Percentiles rank a stretch among this genome's conserved stretches.
These are phyloP conservation scores for Serendipita sp. DNA, from an alignment of 768 basidiomycete species.

Conservation along the genomic window DNA sequence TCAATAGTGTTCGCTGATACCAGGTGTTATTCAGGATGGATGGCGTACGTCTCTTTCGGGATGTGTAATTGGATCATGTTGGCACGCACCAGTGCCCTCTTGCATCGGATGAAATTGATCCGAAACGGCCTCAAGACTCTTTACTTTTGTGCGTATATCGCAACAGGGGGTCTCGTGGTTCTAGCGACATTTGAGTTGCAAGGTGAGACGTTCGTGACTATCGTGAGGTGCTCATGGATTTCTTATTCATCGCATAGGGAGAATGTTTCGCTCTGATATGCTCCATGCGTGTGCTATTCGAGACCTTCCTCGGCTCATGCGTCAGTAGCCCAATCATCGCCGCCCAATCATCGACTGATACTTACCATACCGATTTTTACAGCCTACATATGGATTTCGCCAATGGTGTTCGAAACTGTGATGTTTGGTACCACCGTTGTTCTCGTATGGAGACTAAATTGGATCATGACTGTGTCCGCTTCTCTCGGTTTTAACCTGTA, in stretches of 20 bases:
- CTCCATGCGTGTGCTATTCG: neutral
- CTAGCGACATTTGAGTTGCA: neutral
- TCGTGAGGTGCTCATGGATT: too few relatives aligned
- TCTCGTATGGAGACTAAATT: neutral
- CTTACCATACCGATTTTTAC: too few relatives aligned
- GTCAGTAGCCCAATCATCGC: neutral
- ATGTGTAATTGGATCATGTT: constrained; percentile 3
- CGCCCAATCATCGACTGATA: too few relatives aligned
- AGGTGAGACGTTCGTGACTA: neutral
- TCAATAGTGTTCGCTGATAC: neutral
- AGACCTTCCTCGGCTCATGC: neutral
- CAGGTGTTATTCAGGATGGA: neutral
- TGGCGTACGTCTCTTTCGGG: neutral
- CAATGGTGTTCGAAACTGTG: neutral
- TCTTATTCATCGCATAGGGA: too few relatives aligned
- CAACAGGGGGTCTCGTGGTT: neutral
- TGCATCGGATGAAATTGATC: neutral
- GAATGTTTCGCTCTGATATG: neutral
- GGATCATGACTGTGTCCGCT: neutral
- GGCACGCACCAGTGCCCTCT: neutral
- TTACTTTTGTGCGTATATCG: neutral
- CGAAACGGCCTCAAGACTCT: neutral
- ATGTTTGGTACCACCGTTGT: neutral
- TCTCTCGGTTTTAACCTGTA: neutral
- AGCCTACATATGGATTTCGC: neutral